Base-by-base conservation (phyloP, 1,284 basidiomycete genomes). In the Puccinia coronata region DNA sequence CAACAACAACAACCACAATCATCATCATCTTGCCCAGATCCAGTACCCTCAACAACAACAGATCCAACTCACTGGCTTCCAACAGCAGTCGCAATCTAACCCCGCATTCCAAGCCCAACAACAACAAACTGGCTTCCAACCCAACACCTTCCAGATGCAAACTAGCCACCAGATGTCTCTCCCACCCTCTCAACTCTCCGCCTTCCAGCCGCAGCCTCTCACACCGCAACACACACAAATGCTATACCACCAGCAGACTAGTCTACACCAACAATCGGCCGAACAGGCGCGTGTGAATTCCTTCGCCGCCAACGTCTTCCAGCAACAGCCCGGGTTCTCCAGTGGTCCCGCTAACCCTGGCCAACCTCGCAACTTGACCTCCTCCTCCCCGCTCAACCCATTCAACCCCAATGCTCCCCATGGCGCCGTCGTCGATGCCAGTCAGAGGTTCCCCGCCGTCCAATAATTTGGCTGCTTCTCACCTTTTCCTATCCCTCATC, bases 241-340 rank as follows among this genome's bases (percentile, higher is more conserved):
- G 31, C 69, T 80, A 6, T 80, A 72, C 43, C 55, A 80, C 43
- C 78, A 80, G 39, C 78, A 80, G 41, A 59, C 49, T 14, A 70
- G 57, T 23, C 65, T 80, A 23, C 53, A 80, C 51, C 78, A 80
- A 16, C 78, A 80, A 51, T 47, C 67, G 34, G 69, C 69, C 20
- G 51, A 80, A 28, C 78, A 80, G 28, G 69, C 69, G 39, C 47
- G 78, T 11, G 55, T 80, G 41, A 80, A 80, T 51, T 53, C 67
- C 18, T 80, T 80, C 49, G 53, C 78, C n/a, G 34, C 78, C 43
- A 80, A 80, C 55, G 78, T 80, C 55, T 80, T 80, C 36, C 78
- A 80, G 28, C 78, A 39, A 71, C 53, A 65, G 41, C 14, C 63
- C 5, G 76, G 65, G 20, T 79, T 79, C 28, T n/a, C 67, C 9